Base-by-base conservation (phyloP, 169 alveolate genomes). In the Plasmodium gallinaceum region DNA sequence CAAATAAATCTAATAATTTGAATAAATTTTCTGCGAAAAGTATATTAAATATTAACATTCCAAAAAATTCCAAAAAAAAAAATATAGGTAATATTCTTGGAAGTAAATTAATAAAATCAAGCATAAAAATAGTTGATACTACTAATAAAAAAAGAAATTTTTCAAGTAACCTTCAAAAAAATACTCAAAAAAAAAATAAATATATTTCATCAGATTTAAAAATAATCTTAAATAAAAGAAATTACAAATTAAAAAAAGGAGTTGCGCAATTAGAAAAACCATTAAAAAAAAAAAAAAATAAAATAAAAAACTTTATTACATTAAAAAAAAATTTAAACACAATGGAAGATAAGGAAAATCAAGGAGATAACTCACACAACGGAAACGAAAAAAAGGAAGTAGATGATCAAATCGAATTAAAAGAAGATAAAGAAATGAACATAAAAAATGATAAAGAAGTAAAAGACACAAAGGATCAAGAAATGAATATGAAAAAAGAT, bases 221-320 rank as follows among this genome's bases (percentile, higher is more conserved):
- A 24, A 71, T 22, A 32, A 42, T 16, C 24, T 65, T 22, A 64
- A 70, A 57, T 16, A 78, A 51, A 69, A 78, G 64, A 42, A 78
- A 57, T 65, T 65, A 64, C 57, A 78, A 78, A 32, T 39, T 64
- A 24, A 65, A 78, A 48, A 78, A 78, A 57, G 14, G 46, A 46
- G 20, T 78, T 64, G 22, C 78, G 64, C 89, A 68, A 26, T 46
- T 58, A 22, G 89, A 78, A 62, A 76, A 76, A 65, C 26, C 32
- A 18, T 18, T 54, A 64, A 78, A 66, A 78, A 78, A 64, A 51
- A 76, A 64, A 78, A 64, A 78, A 78, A 64, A 78, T 20, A 76
- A 64, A 64, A 68, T 54, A 18, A 65, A 68, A 76, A 32, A 26
- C 62, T 76, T 76, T 24, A 24, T 45, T 18, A 32, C 18, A 6